Evolutionary conservation across 306 rosid genomes (phyloP), one percentile per base, ranked within the genome.

Genomic region (Medicago ruthenica): DNA sequence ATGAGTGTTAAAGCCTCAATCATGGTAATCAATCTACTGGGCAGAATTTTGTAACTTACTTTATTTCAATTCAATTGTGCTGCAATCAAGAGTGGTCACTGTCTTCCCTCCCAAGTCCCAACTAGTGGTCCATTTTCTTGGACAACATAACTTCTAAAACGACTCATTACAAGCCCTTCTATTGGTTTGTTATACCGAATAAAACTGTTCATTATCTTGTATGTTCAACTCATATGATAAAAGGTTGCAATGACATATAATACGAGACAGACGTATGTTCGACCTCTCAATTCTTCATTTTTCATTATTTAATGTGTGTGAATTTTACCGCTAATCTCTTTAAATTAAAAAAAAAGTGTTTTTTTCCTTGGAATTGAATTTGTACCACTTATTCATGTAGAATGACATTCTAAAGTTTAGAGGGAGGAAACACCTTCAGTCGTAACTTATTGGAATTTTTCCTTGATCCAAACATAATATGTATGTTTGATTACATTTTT

Each of bases 61-160:
- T 53, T n/a, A 24, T 34, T 72, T 69, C 40, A 57, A 68, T 67
- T 44, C 79, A 68, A 4, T 24, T 76, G 21, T 82, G 75, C 77
- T 74, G 76, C 64, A 73, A 71, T 81, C 53, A 78, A 76, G 50
- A 37, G 11, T 16, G 41, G 84, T 85, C 88, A 10, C 47, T 21
- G 7, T 84, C 83, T 47, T 7, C 59, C 67, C 37, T 54, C 78
- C 58, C 27, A 16, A 37, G 1, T 58, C 61, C 71, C 55, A 24
- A 57, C 64, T 9, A 50, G 74, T 78, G 87, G 84, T 87, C 89
- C 88, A 62, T n/a, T 31, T 24, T 70, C 70, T 44, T 44, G 16
- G 58, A 60, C 44, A 4, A 7, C 48, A 40, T 18, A 47, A 7
- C n/a, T 64, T 73, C 67, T 3, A 51, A 50, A 42, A 2, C 31